Evolutionary conservation across 768 basidiomycete genomes (phyloP).

Genomic region (Boletus tylopilopsis): DNA sequence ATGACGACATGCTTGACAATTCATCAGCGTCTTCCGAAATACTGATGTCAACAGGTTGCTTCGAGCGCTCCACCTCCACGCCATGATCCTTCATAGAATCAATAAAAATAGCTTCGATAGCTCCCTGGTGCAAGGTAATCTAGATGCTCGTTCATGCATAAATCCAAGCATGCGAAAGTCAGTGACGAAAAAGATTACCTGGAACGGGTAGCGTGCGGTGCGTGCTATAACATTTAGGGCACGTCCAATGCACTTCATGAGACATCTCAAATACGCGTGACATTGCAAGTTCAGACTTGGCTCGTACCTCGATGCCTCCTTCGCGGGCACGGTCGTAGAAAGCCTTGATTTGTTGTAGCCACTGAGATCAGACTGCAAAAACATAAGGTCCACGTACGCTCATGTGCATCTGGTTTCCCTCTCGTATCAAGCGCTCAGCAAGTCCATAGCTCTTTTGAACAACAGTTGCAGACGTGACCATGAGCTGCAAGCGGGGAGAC

Average conservation of each 20-base stretch:
- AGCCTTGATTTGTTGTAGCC: background rate
- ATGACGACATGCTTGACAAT: background rate
- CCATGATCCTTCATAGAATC: background rate
- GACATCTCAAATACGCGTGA: background rate
- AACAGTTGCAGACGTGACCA: background rate
- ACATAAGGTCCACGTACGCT: background rate
- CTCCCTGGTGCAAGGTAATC: background rate
- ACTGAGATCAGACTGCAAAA: background rate
- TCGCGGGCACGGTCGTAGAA: background rate
- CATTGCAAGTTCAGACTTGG: background rate
- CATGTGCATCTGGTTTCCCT: background rate
- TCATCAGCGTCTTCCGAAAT: background rate
- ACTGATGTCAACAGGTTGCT: background rate
- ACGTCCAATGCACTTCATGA: background rate
- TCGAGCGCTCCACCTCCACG: background rate
- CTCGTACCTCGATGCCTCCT: background rate
- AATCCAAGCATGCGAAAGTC: background rate
- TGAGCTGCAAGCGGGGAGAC: background rate
- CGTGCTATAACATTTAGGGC: background rate
- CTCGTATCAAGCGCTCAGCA: background rate
- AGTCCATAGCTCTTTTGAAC: slow-evolving; percentile 1
- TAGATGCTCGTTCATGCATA: background rate
- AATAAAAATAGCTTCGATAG: background rate
- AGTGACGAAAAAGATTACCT: background rate
- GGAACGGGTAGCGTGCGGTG: background rate